Percentiles rank a stretch among this genome's conserved stretches.
phyloP scores from a whole-genome alignment of 2,329 filamentous ascomycete genomes.

The Hypoxylon sp. region DNA sequence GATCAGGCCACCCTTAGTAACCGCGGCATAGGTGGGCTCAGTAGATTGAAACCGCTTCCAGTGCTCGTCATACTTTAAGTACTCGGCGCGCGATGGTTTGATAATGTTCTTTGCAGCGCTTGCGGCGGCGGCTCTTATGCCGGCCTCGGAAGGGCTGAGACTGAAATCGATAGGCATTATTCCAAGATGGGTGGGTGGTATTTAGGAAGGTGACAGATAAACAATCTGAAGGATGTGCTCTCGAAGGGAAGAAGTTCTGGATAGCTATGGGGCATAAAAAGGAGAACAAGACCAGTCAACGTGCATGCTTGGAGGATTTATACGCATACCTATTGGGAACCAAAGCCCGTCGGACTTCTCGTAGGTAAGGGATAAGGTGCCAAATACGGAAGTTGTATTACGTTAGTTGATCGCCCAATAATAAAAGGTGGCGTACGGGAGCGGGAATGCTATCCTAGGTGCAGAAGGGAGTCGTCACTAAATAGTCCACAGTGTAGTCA shows the following conservation, averaged over 20 bases:
- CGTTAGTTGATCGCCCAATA: too few relatives aligned
- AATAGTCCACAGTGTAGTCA: too few relatives aligned
- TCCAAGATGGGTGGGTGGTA: not conserved
- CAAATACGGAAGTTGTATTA: too few relatives aligned
- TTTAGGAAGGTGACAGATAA: not conserved
- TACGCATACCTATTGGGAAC: not conserved
- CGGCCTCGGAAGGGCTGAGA: conserved; percentile 14
- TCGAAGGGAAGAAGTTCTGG: not conserved
- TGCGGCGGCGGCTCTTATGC: conserved; percentile 4
- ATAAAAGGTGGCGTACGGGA: too few relatives aligned
- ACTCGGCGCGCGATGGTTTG: conserved; percentile 12
- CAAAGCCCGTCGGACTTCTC: too few relatives aligned
- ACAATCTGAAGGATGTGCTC: not conserved
- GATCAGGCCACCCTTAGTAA: conserved; percentile 55
- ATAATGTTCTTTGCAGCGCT: conserved; percentile 16
- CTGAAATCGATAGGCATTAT: conserved; percentile 27
- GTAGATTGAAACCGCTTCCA: conserved; percentile 56
- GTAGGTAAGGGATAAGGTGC: too few relatives aligned
- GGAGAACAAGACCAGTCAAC: not conserved
- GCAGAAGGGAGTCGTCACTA: too few relatives aligned
- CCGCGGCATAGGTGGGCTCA: conserved; percentile 55
- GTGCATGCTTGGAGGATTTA: not conserved
- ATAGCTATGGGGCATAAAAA: not conserved
- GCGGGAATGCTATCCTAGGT: too few relatives aligned
- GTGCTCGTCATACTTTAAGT: not conserved